A percentile compares a stretch with the other conserved stretches of the same genome.
These are phyloP conservation scores for Paecilomyces sp. DNA, from an alignment of 2,329 filamentous ascomycete genomes.

Conservation along the genomic window DNA sequence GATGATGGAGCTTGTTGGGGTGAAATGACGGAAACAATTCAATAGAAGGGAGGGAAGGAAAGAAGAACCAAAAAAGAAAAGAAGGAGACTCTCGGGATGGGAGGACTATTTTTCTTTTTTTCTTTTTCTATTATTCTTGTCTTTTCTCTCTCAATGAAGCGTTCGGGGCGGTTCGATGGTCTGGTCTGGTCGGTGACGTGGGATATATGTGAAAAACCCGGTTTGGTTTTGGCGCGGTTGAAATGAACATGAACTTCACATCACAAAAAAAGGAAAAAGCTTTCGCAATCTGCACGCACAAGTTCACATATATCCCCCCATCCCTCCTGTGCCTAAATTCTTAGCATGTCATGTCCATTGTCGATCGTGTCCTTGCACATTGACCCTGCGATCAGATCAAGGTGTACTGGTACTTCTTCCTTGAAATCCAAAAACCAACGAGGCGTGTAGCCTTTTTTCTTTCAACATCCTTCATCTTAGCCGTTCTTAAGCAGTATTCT, in stretches of 20 bases:
- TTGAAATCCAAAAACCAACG: not conserved
- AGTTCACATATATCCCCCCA: not conserved
- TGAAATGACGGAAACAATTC: conserved; percentile 1
- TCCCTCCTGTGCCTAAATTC: not conserved
- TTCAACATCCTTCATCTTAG: not conserved
- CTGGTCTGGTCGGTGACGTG: not conserved
- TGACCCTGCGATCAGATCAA: not conserved
- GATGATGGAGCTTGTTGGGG: not conserved
- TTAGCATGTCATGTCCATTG: conserved; percentile 1
- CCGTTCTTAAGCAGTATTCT: not conserved
- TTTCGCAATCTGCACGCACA: not conserved
- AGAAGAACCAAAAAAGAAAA: not conserved
- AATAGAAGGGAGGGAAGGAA: conserved; percentile 2
- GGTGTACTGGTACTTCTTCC: conserved; percentile 1
- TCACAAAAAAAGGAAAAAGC: not conserved
- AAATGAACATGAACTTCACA: not conserved
- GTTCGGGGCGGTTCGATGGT: not conserved
- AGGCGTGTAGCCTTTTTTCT: not conserved
- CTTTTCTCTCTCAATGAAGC: conserved; percentile 16
- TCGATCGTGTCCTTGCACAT: not conserved
- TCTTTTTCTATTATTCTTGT: conserved; percentile 17
- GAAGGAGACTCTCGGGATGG: conserved; percentile 1
- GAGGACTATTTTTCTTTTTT: conserved; percentile 11
- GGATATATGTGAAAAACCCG: not conserved
- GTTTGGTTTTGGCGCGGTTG: not conserved